Base-by-base conservation (phyloP, 2,329 filamentous ascomycete species). In the Curvularia lunata region DNA sequence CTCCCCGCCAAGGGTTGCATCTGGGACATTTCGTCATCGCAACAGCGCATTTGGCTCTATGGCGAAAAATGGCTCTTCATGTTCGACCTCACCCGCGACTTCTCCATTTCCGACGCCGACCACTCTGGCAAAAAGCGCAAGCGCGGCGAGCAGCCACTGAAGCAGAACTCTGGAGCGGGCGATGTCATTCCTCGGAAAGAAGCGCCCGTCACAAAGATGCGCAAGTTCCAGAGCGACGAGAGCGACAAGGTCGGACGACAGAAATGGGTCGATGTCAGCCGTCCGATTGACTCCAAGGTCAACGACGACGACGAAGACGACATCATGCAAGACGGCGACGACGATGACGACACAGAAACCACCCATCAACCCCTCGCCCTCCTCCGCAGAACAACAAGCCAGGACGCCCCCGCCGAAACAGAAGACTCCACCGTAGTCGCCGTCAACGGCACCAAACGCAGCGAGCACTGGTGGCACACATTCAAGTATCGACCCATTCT, bases 401-500 rank as follows among this genome's bases (percentile, higher is more conserved):
- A 30, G 12, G 28, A 30, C 4, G 28, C 28, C 10, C 10, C 28
- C 7, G 8, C 28, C 2, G 28, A 53, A 58, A 58, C 18, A 58
- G 55, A n/a, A 66, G 54, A 25, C 57, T 68, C 38, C 64, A 57
- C 18, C 10, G 28, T 10, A 12, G 34, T 7, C 23, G 12, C 10
- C 13, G 13, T 43, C 16, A 67, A 69, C 28, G 59, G 59, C 47
- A 65, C 53, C n/a, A 61, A 56, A 30, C 50, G 45, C 34, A 48
- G 21, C 19, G 67, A 74, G 45, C 68, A 74, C 50, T 85, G 81
- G 79, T 98, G 92, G 91, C 86, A 88, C 73, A 96, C 93, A 5
- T 92, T 90, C 82, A 96, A 96, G 77, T 99, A 98, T 78, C 85
- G 93, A 57, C 91, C 93, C n/a, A 92, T 99, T 67, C 82, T 99